Percentiles rank a stretch among this genome's conserved stretches.
Evolutionary conservation across 2,329 filamentous ascomycete species (phyloP).

Genomic region (Daldinia eschscholtzii): DNA sequence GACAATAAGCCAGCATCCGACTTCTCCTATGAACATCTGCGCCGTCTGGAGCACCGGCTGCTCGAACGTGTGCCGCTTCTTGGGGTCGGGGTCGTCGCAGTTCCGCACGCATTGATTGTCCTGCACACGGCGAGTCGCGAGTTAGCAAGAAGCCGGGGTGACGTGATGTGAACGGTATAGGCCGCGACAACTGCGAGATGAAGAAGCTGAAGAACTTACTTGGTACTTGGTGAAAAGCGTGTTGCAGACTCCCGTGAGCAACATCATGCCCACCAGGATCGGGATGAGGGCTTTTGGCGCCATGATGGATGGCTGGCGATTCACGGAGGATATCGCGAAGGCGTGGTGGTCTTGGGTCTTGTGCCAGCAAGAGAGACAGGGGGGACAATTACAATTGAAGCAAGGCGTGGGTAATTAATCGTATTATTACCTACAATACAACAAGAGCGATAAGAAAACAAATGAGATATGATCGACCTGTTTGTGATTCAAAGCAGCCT

Average conservation of each 20-base stretch:
- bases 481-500: conserved; percentile 18
- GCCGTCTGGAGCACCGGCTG: conserved; percentile 96
- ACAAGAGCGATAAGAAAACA: conserved; percentile 16
- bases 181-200: too few species aligned
- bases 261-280: conserved; percentile 94
- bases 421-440: conserved; percentile 1
- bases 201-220: conserved; percentile 60
- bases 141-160: conserved; percentile 6
- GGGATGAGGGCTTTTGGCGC: conserved; percentile 79
- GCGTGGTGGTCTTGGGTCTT: conserved; percentile 5
- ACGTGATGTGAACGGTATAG: too few species aligned
- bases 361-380: conserved; percentile 22
- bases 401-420: background rate
- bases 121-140: conserved; percentile 57
- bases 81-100: conserved; percentile 78
- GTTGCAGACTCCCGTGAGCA: conserved; percentile 95
- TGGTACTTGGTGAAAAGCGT: conserved; percentile 97
- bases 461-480: conserved; percentile 1
- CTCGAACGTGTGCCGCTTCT: conserved; percentile 81
- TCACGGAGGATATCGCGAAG: conserved; percentile 3
- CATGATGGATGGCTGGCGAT: conserved; percentile 63
- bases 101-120: conserved; percentile 97
- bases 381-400: conserved; percentile 20
- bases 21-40: conserved; percentile 98
- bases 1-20: conserved; percentile 95